Evolutionary conservation across 176 grass and related monocot species (phyloP).

Genomic region (Lolium rigidum): DNA sequence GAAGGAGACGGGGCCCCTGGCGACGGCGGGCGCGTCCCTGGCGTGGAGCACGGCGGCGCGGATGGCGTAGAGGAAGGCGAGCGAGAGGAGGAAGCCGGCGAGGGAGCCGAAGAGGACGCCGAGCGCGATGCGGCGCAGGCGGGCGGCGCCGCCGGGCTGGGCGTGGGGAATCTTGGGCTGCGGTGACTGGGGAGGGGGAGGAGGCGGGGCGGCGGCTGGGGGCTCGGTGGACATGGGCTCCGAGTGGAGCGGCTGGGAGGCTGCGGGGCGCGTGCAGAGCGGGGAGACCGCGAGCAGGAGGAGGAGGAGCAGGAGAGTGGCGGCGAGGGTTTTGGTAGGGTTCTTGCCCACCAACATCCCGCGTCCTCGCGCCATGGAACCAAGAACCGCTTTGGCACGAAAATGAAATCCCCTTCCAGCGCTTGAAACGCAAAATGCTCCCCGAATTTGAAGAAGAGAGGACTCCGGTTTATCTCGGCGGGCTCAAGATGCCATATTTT

Average conservation of each 20-base stretch:
- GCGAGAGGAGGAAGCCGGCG: slow-evolving; percentile 74
- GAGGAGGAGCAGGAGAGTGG: slow-evolving; percentile 40
- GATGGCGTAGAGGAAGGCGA: slow-evolving; percentile 79
- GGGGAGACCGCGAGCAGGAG: slow-evolving; percentile 44
- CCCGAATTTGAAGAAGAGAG: background rate
- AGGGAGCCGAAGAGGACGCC: slow-evolving; percentile 85
- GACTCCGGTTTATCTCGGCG: too few species aligned
- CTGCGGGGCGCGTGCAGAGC: slow-evolving; percentile 40
- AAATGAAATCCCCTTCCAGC: too few species aligned
- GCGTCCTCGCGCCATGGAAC: slow-evolving; percentile 42
- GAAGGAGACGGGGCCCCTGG: slow-evolving; percentile 84
- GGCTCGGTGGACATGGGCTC: slow-evolving; percentile 59
- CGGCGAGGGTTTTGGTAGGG: slow-evolving; percentile 70
- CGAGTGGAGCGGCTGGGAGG: slow-evolving; percentile 66
- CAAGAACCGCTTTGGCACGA: background rate
- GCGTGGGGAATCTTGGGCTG: slow-evolving; percentile 48
- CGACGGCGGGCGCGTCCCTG: slow-evolving; percentile 62
- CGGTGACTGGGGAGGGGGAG: slow-evolving; percentile 28
- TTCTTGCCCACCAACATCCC: slow-evolving; percentile 50
- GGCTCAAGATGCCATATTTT: too few species aligned
- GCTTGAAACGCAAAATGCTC: background rate
- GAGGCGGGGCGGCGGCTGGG: slow-evolving; percentile 25
- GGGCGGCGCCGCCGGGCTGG: slow-evolving; percentile 44
- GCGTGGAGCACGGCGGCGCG: slow-evolving; percentile 73
- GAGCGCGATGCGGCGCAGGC: slow-evolving; percentile 75